A percentile compares a stretch with the other conserved stretches of the same genome.
Evolutionary conservation across 1,284 basidiomycete genomes (phyloP).

Genomic region (Xerocomus nothofagi): DNA sequence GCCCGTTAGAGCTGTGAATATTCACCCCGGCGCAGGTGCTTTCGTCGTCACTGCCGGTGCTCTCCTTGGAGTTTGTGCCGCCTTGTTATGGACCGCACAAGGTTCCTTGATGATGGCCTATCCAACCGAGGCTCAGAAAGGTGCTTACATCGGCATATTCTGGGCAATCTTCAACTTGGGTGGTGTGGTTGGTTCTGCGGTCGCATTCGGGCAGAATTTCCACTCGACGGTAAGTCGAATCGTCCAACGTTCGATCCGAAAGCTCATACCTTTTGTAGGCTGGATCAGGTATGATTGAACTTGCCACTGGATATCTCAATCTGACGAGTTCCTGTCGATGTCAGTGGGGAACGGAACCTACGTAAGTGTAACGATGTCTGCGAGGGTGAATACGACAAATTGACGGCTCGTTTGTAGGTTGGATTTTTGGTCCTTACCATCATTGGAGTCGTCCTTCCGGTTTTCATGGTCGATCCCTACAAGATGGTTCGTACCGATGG

Average conservation of each 20-base stretch:
- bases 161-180: conserved; percentile 72
- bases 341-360: conserved; percentile 37
- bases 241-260: neutral
- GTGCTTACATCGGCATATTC: conserved; percentile 59
- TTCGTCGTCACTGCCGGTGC: conserved; percentile 59
- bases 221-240: conserved; percentile 36
- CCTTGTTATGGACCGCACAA: conserved; percentile 68
- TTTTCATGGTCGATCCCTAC: conserved; percentile 37
- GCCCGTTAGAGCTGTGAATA: conserved; percentile 41
- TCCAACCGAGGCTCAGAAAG: conserved; percentile 60
- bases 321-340: conserved; percentile 2
- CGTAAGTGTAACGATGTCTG: conserved; percentile 11
- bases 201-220: conserved; percentile 55
- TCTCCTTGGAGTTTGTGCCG: conserved; percentile 62
- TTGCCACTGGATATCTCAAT: neutral
- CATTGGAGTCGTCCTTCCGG: conserved; percentile 35
- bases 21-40: conserved; percentile 41
- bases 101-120: conserved; percentile 68
- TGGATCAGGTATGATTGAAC: conserved; percentile 22
- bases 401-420: conserved; percentile 23
- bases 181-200: conserved; percentile 61
- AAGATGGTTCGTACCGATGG: conserved; percentile 41
- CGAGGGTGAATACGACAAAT: too few species aligned
- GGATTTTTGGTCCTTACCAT: conserved; percentile 38
- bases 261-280: conserved; percentile 11